phyloP scores from a whole-genome alignment of 78 protist genomes.

The Pelomyxa schiedti region DNA sequence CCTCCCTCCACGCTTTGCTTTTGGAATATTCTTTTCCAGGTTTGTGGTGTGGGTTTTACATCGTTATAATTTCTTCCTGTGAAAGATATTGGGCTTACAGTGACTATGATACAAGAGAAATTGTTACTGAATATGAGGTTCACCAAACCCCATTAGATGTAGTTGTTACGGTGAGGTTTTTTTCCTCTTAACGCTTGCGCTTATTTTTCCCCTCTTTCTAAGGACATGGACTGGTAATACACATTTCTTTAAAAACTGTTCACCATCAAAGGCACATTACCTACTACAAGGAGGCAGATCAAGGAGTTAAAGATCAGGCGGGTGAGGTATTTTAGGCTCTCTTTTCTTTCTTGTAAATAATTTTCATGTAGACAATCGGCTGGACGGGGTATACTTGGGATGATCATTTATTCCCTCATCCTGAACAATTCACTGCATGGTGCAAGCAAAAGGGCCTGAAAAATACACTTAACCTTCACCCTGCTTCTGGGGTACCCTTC shows the following conservation, averaged over 20 bases:
- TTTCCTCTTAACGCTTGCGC: too few relatives aligned
- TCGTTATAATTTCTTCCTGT: not conserved
- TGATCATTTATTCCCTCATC: not conserved
- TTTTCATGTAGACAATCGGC: not conserved
- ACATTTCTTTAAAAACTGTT: too few relatives aligned
- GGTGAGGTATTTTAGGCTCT: too few relatives aligned
- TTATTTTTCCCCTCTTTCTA: too few relatives aligned
- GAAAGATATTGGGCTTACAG: not conserved
- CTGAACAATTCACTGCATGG: not conserved
- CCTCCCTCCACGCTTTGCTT: slow-evolving; percentile 9
- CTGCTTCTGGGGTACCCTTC: not conserved
- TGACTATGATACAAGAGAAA: not conserved
- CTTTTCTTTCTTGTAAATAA: too few relatives aligned
- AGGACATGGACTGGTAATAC: slow-evolving; percentile 62
- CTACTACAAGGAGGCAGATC: not conserved
- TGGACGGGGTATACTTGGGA: slow-evolving; percentile 40
- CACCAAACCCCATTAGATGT: slow-evolving; percentile 29
- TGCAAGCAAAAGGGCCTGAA: not conserved
- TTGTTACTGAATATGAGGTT: not conserved
- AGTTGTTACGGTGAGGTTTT: not conserved
- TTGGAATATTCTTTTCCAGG: slow-evolving; percentile 11
- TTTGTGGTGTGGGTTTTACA: not conserved
- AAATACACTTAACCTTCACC: not conserved
- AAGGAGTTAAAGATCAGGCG: not conserved
- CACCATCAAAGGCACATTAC: slow-evolving; percentile 7